These are phyloP conservation scores for Royoungia palumana DNA, from an alignment of 768 basidiomycete genomes.

Conservation along the genomic window DNA sequence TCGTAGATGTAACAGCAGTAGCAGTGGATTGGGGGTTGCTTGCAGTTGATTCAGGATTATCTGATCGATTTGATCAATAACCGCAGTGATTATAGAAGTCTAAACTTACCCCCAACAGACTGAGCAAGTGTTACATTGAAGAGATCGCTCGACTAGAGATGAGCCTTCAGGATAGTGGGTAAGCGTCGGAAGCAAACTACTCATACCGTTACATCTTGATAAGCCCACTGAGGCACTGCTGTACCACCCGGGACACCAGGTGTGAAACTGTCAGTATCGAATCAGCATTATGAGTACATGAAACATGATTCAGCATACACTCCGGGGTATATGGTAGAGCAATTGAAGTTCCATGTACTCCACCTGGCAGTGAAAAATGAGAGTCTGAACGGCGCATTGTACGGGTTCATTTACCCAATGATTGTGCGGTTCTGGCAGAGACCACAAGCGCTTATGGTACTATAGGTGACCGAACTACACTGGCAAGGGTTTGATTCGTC, in stretches of 20 bases:
- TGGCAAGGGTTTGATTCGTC: constrained; percentile 37
- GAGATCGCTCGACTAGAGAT: constrained; percentile 30
- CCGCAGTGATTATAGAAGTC: not conserved
- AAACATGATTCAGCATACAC: constrained; percentile 16
- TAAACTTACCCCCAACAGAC: constrained; percentile 22
- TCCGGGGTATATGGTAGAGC: constrained; percentile 34
- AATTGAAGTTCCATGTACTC: constrained; percentile 49
- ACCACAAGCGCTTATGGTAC: constrained; percentile 54
- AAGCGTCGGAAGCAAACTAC: not conserved
- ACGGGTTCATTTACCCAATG: constrained; percentile 27
- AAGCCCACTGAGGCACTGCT: constrained; percentile 62
- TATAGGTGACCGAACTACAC: constrained; percentile 57
- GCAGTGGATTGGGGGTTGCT: constrained; percentile 30
- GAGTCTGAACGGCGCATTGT: not conserved
- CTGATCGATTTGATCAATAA: constrained; percentile 19
- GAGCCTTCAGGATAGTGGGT: constrained; percentile 2
- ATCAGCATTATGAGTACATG: not conserved
- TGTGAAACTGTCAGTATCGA: constrained; percentile 38
- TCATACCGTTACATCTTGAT: constrained; percentile 48
- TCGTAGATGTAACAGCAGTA: constrained; percentile 8
- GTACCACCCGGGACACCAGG: constrained; percentile 45
- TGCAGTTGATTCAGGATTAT: constrained; percentile 44
- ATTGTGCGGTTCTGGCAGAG: constrained; percentile 48
- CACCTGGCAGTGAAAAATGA: constrained; percentile 38
- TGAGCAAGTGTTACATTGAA: constrained; percentile 43